Evolutionary conservation across 1,139 yeast species (phyloP), one percentile per base, ranked within the genome.

Genomic region (Sugiyamaella xylanicola): DNA sequence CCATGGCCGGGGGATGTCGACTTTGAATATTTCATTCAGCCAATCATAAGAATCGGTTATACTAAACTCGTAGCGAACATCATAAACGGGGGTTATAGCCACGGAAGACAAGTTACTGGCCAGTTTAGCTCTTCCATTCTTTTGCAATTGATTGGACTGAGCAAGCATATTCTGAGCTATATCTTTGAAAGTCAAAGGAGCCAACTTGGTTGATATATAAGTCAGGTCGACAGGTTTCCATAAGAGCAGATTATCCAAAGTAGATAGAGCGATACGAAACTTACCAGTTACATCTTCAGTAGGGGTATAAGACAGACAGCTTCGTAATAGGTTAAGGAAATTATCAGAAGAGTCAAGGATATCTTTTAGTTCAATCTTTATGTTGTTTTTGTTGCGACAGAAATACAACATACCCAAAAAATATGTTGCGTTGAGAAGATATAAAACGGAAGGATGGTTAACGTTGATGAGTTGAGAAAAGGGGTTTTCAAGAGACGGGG

Each of bases 341-440:
- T 40, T 22, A 40, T 48, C 52, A 3, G 40, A 48, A 13, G 17
- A 47, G 27, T 48, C 52, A 4, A 48, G 46, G 29, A 48, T 16
- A 19, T 42, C 46, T 20, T 15, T 41, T 17, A 48, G 17, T 22
- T 35, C 43, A 21, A 46, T 40, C n/a, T 36, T 36, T 8, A 46
- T 2, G 25, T 35, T 36, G 15, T 25, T 16, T 25, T 36, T 46
- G 5, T 4, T 15, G n/a, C 22, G 42, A 25, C 50, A 46, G 22
- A 20, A 46, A 25, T 46, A 27, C 3, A 46, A 22, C 29, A 46
- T 46, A n/a, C 50, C 50, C 37, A 46, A n/a, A 36, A 46, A 46
- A 15, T 35, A 36, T 9, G 42, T n/a, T 35, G 32, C 13, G 22
- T 46, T 46, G 2, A 46, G 32, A 36, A 46, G 50, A 17, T 36